These are phyloP conservation scores for Fusarium liriodendri DNA, from an alignment of 2,329 filamentous ascomycete species.

Conservation along the genomic window DNA sequence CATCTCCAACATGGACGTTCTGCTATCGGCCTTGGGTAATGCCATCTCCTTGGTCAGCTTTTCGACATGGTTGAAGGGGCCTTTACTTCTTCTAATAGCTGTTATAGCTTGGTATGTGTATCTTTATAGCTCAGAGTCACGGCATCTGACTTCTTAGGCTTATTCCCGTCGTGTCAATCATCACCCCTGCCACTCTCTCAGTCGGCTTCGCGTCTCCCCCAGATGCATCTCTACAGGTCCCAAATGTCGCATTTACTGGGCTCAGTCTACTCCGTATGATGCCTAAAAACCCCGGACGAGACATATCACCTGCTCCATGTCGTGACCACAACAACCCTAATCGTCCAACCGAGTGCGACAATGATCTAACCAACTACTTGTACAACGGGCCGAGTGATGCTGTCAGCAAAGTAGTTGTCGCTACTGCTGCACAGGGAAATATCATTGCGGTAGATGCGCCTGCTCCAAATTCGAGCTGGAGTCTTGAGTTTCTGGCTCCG, in stretches of 20 bases:
- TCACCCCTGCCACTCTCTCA: not conserved
- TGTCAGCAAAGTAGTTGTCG: not conserved
- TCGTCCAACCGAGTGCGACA: not conserved
- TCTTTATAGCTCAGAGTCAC: not conserved
- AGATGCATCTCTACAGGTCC: not conserved
- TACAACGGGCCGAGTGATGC: not conserved
- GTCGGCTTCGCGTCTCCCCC: not conserved
- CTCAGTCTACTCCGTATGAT: not conserved
- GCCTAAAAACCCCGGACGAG: not conserved
- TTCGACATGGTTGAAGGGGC: not conserved
- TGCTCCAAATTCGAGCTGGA: not conserved
- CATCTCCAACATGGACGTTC: not conserved
- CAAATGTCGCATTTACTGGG: not conserved
- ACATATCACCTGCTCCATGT: no score
- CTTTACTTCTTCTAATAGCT: not conserved
- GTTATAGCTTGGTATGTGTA: not conserved
- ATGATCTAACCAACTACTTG: not conserved
- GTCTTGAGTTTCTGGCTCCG: not conserved
- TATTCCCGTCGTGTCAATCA: not conserved
- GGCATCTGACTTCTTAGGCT: not conserved
- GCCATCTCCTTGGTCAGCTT: not conserved
- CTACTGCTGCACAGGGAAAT: not conserved
- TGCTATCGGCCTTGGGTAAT: not conserved
- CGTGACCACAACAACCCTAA: not conserved
- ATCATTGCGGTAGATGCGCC: not conserved